Conservation (phyloP, 352 stramenopile genomes). For the Globisporangium lucens region DNA sequence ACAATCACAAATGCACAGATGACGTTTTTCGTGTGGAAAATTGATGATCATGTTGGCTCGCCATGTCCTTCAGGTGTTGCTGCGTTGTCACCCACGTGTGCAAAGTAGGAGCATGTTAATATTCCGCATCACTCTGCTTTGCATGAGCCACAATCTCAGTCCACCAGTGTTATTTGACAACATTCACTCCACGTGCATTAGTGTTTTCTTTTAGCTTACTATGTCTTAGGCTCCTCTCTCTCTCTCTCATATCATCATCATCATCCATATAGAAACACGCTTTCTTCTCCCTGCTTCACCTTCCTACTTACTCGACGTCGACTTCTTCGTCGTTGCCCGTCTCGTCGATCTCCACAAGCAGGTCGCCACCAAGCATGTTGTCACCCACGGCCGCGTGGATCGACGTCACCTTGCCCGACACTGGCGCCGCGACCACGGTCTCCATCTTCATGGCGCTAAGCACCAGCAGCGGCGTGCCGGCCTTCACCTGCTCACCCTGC, state of each 20-base stretch:
- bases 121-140: neutral
- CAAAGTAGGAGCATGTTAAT: neutral
- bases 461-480: constrained; percentile 91
- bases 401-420: constrained; percentile 87
- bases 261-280: constrained; percentile 5
- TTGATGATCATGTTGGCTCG: neutral
- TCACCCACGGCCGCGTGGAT: constrained; percentile 93
- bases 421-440: constrained; percentile 91
- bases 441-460: constrained; percentile 99
- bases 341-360: constrained; percentile 95
- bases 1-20: neutral
- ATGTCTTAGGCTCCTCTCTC: neutral
- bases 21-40: neutral
- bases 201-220: neutral
- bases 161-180: neutral
- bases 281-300: neutral
- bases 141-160: neutral
- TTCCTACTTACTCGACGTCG: constrained; percentile 16
- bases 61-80: neutral
- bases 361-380: constrained; percentile 92
- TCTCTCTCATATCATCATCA: neutral
- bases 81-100: neutral
- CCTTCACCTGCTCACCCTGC: constrained; percentile 90
- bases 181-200: neutral
- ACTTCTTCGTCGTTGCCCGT: constrained; percentile 48